Conservation (phyloP, 2,329 filamentous ascomycete genomes). For the Drechslerella dactyloides region DNA sequence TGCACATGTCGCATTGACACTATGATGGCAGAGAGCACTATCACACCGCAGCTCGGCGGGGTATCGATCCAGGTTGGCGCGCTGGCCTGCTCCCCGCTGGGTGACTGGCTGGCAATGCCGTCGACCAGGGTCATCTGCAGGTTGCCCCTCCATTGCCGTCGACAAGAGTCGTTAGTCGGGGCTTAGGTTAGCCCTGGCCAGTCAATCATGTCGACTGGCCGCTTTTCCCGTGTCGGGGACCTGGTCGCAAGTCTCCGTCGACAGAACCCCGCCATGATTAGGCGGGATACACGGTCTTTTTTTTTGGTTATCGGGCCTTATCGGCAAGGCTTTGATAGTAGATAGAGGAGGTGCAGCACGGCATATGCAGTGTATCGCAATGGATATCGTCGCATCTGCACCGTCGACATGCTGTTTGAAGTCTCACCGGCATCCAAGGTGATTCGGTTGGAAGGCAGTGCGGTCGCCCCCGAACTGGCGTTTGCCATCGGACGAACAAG, state of each 20-base stretch:
- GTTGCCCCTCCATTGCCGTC: conserved; percentile 49
- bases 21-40: background rate
- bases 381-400: too few relatives aligned
- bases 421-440: too few relatives aligned
- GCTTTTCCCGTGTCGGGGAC: conserved; percentile 14
- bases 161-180: conserved; percentile 7
- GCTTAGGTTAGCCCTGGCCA: background rate
- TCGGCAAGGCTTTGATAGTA: background rate
- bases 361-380: too few relatives aligned
- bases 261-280: conserved; percentile 24
- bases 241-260: conserved; percentile 1
- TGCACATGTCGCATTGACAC: conserved; percentile 4
- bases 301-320: background rate
- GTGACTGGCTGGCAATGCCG: conserved; percentile 2
- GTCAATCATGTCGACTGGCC: background rate
- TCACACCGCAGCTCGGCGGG: conserved; percentile 20
- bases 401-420: too few relatives aligned
- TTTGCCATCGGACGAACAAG: too few relatives aligned
- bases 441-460: too few relatives aligned
- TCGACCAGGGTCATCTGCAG: conserved; percentile 41
- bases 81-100: background rate
- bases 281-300: background rate
- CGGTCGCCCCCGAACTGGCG: too few relatives aligned
- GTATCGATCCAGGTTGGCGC: conserved; percentile 2
- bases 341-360: background rate